A percentile compares a stretch with the other conserved stretches of the same genome.
Conservation (phyloP, 352 stramenopile species). For the Globisporangium apiculatum region DNA sequence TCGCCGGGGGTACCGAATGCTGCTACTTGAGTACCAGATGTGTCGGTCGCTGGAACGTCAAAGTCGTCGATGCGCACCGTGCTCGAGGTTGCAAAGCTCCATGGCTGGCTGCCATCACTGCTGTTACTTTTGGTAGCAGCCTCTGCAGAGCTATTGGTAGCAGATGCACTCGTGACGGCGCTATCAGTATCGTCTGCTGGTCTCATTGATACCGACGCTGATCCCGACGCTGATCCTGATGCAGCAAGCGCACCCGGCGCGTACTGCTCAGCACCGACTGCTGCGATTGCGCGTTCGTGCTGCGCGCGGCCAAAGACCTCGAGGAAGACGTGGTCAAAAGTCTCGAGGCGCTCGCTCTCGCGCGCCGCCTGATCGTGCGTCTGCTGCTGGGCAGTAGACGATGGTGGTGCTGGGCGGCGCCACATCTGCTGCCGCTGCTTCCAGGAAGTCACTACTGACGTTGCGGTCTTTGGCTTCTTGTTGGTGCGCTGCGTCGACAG, state of each 20-base stretch:
- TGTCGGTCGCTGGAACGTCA: conserved; percentile 9
- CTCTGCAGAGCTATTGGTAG: background rate
- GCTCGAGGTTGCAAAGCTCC: conserved; percentile 26
- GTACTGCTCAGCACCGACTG: conserved; percentile 4
- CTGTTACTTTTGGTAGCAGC: background rate
- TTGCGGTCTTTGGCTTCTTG: background rate
- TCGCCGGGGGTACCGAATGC: conserved; percentile 2
- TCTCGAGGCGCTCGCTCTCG: conserved; percentile 19
- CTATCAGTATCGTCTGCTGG: background rate
- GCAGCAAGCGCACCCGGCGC: conserved; percentile 1
- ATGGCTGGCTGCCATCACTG: conserved; percentile 6
- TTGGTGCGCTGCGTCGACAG: too few species aligned
- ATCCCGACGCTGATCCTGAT: background rate
- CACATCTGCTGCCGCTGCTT: conserved; percentile 22
- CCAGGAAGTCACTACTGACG: conserved; percentile 5
- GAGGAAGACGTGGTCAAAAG: conserved; percentile 48
- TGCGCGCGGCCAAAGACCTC: conserved; percentile 33
- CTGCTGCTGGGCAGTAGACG: background rate
- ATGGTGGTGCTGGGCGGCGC: conserved; percentile 1
- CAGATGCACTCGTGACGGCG: background rate
- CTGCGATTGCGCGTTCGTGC: conserved; percentile 7
- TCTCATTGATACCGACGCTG: too few species aligned
- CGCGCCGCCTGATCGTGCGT: background rate
- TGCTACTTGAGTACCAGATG: background rate
- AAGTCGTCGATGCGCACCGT: conserved; percentile 34